phyloP scores from a whole-genome alignment of 2,329 filamentous ascomycete species.

The Aschersonia sp. region DNA sequence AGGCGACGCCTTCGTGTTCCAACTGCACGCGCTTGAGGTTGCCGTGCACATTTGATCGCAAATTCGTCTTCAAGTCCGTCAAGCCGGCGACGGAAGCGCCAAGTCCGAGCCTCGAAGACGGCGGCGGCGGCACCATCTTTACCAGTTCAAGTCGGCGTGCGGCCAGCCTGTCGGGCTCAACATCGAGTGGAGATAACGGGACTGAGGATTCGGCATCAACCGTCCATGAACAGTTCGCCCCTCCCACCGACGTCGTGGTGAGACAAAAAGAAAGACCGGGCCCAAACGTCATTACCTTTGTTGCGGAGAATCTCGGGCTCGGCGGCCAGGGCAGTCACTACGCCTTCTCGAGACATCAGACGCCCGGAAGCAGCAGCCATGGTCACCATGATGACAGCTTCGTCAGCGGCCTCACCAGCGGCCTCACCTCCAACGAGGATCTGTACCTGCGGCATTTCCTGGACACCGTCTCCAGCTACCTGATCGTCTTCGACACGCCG shows the following conservation, averaged over 20 bases:
- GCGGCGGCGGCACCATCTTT: slow-evolving; percentile 10
- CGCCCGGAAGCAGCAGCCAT: neutral
- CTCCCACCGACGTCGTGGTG: neutral
- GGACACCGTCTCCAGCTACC: slow-evolving; percentile 24
- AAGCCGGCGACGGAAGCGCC: neutral
- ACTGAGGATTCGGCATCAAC: neutral
- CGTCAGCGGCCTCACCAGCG: neutral
- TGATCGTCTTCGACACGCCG: slow-evolving; percentile 25
- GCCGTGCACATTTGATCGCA: slow-evolving; percentile 7
- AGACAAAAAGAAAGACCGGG: neutral
- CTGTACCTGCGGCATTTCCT: slow-evolving; percentile 21
- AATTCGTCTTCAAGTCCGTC: slow-evolving; percentile 6
- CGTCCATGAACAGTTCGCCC: neutral
- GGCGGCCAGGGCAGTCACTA: neutral
- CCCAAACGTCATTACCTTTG: neutral
- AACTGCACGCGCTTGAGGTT: slow-evolving; percentile 18
- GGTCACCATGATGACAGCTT: neutral
- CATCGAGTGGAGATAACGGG: slow-evolving; percentile 1
- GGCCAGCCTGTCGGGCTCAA: neutral
- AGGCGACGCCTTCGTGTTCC: slow-evolving; percentile 17
- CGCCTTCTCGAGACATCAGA: neutral
- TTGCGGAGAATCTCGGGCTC: neutral
- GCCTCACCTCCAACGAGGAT: slow-evolving; percentile 6
- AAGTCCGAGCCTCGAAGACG: slow-evolving; percentile 2
- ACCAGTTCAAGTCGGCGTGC: slow-evolving; percentile 6